Percentiles rank a stretch among this genome's conserved stretches.
These are phyloP conservation scores for Flaveria robusta DNA, from an alignment of 129 eudicot genomes.

Conservation along the genomic window DNA sequence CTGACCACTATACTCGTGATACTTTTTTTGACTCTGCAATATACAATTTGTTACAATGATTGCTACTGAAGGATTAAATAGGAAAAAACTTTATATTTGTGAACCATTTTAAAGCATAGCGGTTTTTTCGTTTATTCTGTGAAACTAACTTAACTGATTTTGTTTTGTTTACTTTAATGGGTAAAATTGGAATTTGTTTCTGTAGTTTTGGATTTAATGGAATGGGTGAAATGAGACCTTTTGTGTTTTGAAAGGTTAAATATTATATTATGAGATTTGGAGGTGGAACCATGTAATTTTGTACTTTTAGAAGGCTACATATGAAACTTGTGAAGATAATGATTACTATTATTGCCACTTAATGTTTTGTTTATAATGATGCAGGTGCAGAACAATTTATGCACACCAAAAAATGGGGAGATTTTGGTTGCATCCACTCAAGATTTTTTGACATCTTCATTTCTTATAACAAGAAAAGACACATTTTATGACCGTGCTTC, in stretches of 20 bases:
- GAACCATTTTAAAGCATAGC: background rate
- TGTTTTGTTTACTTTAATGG: background rate
- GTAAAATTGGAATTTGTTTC: background rate
- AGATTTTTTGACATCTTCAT: constrained; percentile 92
- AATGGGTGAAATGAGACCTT: background rate
- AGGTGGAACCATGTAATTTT: background rate
- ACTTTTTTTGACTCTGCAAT: background rate
- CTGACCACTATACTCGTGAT: background rate
- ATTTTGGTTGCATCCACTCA: constrained; percentile 97
- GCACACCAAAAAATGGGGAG: constrained; percentile 98
- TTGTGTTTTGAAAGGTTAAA: background rate
- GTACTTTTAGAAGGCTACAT: background rate
- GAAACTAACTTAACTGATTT: background rate
- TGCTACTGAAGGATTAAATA: background rate
- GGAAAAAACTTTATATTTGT: background rate
- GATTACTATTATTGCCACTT: background rate
- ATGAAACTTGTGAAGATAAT: background rate
- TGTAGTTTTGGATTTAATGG: background rate
- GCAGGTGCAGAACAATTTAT: constrained; percentile 95
- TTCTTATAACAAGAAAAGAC: constrained; percentile 92
- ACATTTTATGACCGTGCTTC: constrained; percentile 94
- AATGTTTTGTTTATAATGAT: constrained; percentile 21
- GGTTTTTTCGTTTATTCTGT: background rate
- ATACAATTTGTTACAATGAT: background rate
- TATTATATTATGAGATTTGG: background rate